A percentile compares a stretch with the other conserved stretches of the same genome.
These are phyloP conservation scores for Colletotrichum phormii DNA, from an alignment of 2,329 filamentous ascomycete genomes.

Conservation along the genomic window DNA sequence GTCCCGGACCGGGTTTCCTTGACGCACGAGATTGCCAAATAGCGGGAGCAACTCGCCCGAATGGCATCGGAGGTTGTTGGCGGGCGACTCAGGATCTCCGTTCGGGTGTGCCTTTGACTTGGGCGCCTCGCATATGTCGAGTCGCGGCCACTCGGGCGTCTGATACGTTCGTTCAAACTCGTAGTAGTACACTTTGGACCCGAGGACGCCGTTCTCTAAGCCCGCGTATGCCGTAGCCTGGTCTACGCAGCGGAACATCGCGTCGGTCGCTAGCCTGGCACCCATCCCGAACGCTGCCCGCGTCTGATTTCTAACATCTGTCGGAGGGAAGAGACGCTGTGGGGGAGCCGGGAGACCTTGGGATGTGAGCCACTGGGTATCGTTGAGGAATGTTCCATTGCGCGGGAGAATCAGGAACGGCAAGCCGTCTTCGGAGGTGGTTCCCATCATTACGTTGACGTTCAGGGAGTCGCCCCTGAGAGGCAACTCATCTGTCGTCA, in stretches of 20 bases:
- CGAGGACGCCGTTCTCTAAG: conserved; percentile 55
- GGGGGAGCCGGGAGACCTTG: conserved; percentile 46
- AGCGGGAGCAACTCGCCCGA: conserved; percentile 57
- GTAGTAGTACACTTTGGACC: conserved; percentile 64
- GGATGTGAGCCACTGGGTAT: conserved; percentile 47
- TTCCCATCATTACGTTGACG: conserved; percentile 67
- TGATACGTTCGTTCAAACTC: conserved; percentile 69
- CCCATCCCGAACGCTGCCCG: conserved; percentile 67
- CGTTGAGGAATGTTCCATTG: conserved; percentile 48
- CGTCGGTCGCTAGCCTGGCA: conserved; percentile 67
- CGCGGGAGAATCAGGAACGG: conserved; percentile 58
- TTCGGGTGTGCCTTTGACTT: conserved; percentile 45
- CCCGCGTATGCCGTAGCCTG: conserved; percentile 68
- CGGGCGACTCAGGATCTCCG: conserved; percentile 53
- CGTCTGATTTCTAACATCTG: conserved; percentile 57
- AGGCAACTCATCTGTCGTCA: conserved; percentile 58
- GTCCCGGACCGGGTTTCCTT: conserved; percentile 51
- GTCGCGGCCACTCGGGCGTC: conserved; percentile 63
- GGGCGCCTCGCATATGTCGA: conserved; percentile 59
- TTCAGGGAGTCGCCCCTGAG: conserved; percentile 59
- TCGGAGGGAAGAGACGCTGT: conserved; percentile 61
- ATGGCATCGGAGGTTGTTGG: conserved; percentile 60
- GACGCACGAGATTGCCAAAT: conserved; percentile 52
- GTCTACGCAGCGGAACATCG: conserved; percentile 69
- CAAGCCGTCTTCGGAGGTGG: conserved; percentile 65